Evolutionary conservation across 2,329 filamentous ascomycete species (phyloP), one percentile per base, ranked within the genome.

Genomic region (Chaetomiaceae sp.): DNA sequence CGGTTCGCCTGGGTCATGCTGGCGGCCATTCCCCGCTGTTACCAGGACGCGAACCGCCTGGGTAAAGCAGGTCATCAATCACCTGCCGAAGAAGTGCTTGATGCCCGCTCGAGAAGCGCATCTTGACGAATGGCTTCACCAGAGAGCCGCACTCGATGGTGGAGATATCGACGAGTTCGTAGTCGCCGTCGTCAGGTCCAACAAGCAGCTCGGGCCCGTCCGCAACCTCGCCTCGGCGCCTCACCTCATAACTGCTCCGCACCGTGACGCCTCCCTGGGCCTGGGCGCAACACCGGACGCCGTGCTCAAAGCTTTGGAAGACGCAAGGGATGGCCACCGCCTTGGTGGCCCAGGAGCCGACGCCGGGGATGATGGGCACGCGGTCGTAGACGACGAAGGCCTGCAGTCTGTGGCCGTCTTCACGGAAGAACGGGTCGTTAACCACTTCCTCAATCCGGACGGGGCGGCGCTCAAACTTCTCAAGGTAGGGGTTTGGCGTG

Each of bases 241-340:
- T 44, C 2, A 66, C 60, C 45, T 62, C 59, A 52, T 65, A 67
- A 18, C 60, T 60, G 47, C 63, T 67, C 61, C 71, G 66, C 42
- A 74, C 65, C 14, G 62, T 60, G 18, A 73, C 69, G 30, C 70
- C 70, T 19, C 61, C 69, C 3, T 65, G 61, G 4, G 70, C 69
- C 33, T 68, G 61, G 39, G 68, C 70, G 32, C 71, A 62, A 43
- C 66, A 66, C n/a, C 71, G 64, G 24, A 70, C 58, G 38, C 71
- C 71, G 29, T 62, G 57, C 18, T 61, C 59, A 26, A 68, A 64
- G 49, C 58, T 62, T 56, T 74, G 71, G 50, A 73, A 71, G 22
- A 70, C 63, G 49, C 67, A 68, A 4, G 66, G 66, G 47, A 73
- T 67, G 42, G 53, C 54, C 30, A 74, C 62, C 26, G 66, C 64